Evolutionary conservation across 2,329 filamentous ascomycete species (phyloP), one percentile per base, ranked within the genome.

Genomic region (Aspergillus carbonarius): DNA sequence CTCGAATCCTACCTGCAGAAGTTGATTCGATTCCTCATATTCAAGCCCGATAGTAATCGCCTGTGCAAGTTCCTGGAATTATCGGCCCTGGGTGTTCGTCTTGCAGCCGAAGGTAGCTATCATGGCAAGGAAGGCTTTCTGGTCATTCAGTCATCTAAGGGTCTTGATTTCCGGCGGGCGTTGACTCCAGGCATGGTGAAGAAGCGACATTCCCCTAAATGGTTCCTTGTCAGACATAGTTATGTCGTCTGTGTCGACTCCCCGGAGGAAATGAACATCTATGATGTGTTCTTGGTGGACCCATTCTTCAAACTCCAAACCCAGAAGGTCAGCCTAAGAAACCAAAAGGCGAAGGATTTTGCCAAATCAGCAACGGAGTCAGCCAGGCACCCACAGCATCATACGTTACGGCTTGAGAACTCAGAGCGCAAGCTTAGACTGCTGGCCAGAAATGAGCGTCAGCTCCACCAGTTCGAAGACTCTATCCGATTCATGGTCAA

Each of bases 171-270:
- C 69, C 85, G 92, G 61, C 88, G 88, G 64, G 88, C 93, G 34
- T 81, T 95, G 70, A 92, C 88, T 2, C 91, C 92, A 0, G 82
- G 85, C 53, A 88, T 92, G 68, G 83, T 96, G 62, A 90, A 92
- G 70, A 86, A 87, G 54, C 86, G 92, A 12, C 93, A 97, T 75
- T 89, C 87, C 60, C 91, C 92, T 17, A 97, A 97, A 74, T 99
- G 95, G 95, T 99, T 99, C 72, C 81, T 98, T 18, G 92, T 99
- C n/a, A 84, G 95, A 53, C 93, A 98, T 75, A 98, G 92, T 78
- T 99, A 99, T 70, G 88, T 99, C 60, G 93, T 96, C 46, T 97
- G 93, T 66, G 93, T 98, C n/a, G 93, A 98, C 72, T 97, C 95
- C 0, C 95, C 95, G 0, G 93, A 98, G 73, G 96, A 96, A 68